A percentile compares a stretch with the other conserved stretches of the same genome.
These are phyloP conservation scores for Daedaleopsis nitida DNA, from an alignment of 768 basidiomycete genomes.

Conservation along the genomic window DNA sequence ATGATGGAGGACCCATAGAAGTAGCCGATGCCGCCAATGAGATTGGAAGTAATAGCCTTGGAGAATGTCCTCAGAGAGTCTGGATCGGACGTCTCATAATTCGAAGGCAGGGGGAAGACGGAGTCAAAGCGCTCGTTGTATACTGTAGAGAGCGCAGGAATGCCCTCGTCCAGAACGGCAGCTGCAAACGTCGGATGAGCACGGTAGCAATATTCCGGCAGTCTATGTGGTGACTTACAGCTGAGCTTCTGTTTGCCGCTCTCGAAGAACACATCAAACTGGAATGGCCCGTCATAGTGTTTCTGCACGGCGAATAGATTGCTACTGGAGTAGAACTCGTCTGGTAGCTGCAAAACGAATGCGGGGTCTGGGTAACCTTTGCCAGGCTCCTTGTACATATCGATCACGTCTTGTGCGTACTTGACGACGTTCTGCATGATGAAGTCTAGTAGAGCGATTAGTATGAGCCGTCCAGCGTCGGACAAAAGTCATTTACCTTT, in stretches of 20 bases:
- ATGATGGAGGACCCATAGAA: slow-evolving; percentile 92
- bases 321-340: slow-evolving; percentile 69
- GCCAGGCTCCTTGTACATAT: slow-evolving; percentile 53
- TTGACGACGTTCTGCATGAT: slow-evolving; percentile 42
- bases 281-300: slow-evolving; percentile 78
- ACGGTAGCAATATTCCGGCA: background rate
- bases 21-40: slow-evolving; percentile 92
- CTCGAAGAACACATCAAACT: slow-evolving; percentile 90
- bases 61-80: slow-evolving; percentile 70
- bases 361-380: slow-evolving; percentile 74
- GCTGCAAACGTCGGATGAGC: slow-evolving; percentile 43
- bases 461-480: background rate
- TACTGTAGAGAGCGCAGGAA: slow-evolving; percentile 60
- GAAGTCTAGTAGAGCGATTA: background rate
- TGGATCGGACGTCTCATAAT: slow-evolving; percentile 49
- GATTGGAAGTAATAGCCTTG: slow-evolving; percentile 85
- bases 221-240: slow-evolving; percentile 44
- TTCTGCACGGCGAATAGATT: slow-evolving; percentile 91
- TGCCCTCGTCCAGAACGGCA: slow-evolving; percentile 63
- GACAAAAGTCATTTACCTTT: slow-evolving; percentile 56
- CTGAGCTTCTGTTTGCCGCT: slow-evolving; percentile 65
- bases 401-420: slow-evolving; percentile 54
- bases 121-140: slow-evolving; percentile 70
- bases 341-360: slow-evolving; percentile 72
- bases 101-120: slow-evolving; percentile 67